Evolutionary conservation across 2,329 filamentous ascomycete species (phyloP).

Genomic region (Talaromyces sp.): DNA sequence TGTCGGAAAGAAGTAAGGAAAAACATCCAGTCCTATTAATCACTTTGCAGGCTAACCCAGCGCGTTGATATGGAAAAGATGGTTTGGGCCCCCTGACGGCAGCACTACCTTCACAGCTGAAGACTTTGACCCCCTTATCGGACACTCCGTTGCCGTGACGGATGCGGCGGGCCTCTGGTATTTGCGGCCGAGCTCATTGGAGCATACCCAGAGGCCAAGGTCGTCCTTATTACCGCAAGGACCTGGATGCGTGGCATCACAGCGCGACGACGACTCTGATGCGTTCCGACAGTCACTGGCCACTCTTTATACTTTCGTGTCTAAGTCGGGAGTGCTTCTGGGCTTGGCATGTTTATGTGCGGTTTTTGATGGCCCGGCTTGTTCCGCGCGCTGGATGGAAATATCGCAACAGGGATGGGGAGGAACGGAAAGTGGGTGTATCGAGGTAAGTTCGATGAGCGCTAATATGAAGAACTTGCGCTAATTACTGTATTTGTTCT

Average conservation of each 20-base stretch:
- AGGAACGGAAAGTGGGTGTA: neutral
- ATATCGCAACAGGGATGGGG: neutral
- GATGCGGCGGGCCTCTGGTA: neutral
- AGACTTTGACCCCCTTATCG: neutral
- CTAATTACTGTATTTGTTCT: neutral
- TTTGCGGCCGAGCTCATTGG: neutral
- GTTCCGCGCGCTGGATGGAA: neutral
- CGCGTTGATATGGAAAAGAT: neutral
- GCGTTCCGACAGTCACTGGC: neutral
- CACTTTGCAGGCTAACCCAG: neutral
- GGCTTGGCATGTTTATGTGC: neutral
- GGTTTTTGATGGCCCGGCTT: neutral
- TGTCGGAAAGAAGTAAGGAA: neutral
- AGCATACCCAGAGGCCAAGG: neutral
- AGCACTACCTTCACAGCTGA: neutral
- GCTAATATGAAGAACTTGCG: neutral
- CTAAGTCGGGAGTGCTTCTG: neutral
- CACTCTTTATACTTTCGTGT: neutral
- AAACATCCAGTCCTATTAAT: neutral
- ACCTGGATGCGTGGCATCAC: conserved; percentile 1
- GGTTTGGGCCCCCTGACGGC: neutral
- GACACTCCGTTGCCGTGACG: neutral
- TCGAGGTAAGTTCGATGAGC: neutral
- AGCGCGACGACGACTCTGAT: neutral
- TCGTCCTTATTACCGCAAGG: neutral